Base-by-base conservation (phyloP, 2,329 filamentous ascomycete species). In the Botryosphaeria dothidea region DNA sequence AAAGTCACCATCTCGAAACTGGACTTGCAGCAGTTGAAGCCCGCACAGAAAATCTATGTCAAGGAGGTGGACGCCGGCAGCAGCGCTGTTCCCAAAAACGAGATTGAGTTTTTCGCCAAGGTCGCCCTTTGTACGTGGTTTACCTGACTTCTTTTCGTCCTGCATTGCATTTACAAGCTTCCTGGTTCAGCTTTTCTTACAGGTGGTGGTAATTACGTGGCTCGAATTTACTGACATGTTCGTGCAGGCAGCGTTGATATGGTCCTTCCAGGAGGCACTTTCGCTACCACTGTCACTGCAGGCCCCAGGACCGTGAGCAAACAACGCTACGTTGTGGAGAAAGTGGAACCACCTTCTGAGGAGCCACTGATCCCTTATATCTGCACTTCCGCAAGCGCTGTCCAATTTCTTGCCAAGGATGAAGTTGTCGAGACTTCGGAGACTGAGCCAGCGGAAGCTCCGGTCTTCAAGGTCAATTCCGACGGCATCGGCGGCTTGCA, bases 401-500 rank as follows among this genome's bases (percentile, higher is more conserved):
- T 52, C 63, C 71, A 46, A 52, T 76, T 36, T 68, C 66, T 62
- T 65, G 71, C 34, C 34, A 51, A 63, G 8, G 61, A 41, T 48
- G 61, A 63, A n/a, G 48, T 21, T 1, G 25, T 54, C 13, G 29
- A 52, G 27, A 15, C 38, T n/a, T 62, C 67, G n/a, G 67, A 68
- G 17, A 48, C 66, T 21, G 43, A 45, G 46, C 43, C 63, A 45
- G 52, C 52, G 68, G 56, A 46, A 34, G 25, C 38, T 3, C 38
- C 56, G 8, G 41, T 60, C 56, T 25, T 68, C 72, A 21, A 58
- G 52, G 66, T 21, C 49, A 66, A 56, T 6, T 60, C 75, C 4
- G 80, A 81, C 4, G 82, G 84, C 5, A 84, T 96, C 21, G 89
- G 89, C 3, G 92, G 92, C 4, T 81, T 96, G 48, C 80, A 86